A percentile compares a stretch with the other conserved stretches of the same genome.
These are phyloP conservation scores for Gymnopilus dilepis DNA, from an alignment of 768 basidiomycete genomes.

Conservation along the genomic window DNA sequence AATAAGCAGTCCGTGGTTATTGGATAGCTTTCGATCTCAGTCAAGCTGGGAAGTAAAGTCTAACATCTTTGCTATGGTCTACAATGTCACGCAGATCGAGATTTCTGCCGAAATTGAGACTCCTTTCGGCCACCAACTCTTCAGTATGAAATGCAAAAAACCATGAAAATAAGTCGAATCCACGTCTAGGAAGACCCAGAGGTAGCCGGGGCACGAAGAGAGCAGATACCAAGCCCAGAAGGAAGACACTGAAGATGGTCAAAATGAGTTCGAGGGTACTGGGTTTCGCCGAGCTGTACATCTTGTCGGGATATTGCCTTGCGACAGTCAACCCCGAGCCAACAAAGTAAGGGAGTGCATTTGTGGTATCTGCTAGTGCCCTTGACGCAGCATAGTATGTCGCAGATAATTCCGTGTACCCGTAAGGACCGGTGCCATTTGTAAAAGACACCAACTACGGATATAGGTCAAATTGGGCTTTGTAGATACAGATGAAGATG, in stretches of 20 bases:
- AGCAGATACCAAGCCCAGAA: conserved; percentile 38
- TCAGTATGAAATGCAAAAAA: conserved; percentile 31
- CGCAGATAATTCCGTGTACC: conserved; percentile 44
- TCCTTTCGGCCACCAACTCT: too few relatives aligned
- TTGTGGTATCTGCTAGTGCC: conserved; percentile 42
- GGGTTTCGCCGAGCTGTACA: conserved; percentile 28
- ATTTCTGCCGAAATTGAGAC: too few relatives aligned
- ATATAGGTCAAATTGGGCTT: too few relatives aligned
- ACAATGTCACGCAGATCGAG: too few relatives aligned
- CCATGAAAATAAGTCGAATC: conserved; percentile 35
- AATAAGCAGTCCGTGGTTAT: too few relatives aligned
- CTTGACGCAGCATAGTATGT: conserved; percentile 37
- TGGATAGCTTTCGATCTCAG: too few relatives aligned
- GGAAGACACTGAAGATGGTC: conserved; percentile 28
- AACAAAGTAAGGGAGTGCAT: conserved; percentile 47
- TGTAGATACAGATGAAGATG: too few relatives aligned
- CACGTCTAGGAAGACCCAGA: conserved; percentile 26
- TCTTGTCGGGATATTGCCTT: conserved; percentile 40
- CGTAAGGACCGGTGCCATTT: conserved; percentile 38
- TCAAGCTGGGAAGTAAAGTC: too few relatives aligned
- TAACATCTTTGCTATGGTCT: too few relatives aligned
- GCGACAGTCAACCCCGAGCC: conserved; percentile 30
- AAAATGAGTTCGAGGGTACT: conserved; percentile 27
- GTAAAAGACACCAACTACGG: conserved; percentile 13
- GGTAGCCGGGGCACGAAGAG: conserved; percentile 34